A percentile compares a stretch with the other conserved stretches of the same genome.
These are phyloP conservation scores for Blastocystis sp. DNA, from an alignment of 352 stramenopile genomes.

Conservation along the genomic window DNA sequence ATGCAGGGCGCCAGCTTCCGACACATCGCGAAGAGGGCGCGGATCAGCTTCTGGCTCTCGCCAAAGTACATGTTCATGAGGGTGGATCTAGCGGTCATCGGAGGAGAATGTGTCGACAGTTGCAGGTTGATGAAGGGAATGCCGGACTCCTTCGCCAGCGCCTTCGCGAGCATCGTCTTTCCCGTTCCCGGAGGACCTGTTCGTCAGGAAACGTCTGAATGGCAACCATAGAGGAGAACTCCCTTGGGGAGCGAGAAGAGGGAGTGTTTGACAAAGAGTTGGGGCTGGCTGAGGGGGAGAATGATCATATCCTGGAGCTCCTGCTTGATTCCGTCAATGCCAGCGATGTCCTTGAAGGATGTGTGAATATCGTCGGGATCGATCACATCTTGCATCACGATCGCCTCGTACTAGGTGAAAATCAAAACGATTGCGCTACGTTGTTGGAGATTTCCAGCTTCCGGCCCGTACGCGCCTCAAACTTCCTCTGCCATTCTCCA, in stretches of 20 bases:
- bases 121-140: conserved; percentile 61
- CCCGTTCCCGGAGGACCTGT: conserved; percentile 77
- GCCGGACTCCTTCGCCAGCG: conserved; percentile 72
- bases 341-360: conserved; percentile 94
- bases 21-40: conserved; percentile 72
- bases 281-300: conserved; percentile 70
- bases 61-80: conserved; percentile 57
- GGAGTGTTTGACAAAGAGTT: conserved; percentile 71
- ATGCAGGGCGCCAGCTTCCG: conserved; percentile 76
- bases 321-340: conserved; percentile 65
- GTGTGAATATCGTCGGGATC: conserved; percentile 68
- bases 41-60: conserved; percentile 73
- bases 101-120: background rate
- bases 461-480: background rate
- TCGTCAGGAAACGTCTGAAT: background rate
- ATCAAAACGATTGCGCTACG: background rate
- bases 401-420: conserved; percentile 46
- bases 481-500: conserved; percentile 24
- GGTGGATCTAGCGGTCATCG: conserved; percentile 16
- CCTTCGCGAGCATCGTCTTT: conserved; percentile 82
- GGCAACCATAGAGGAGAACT: conserved; percentile 69
- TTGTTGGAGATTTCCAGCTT: conserved; percentile 17
- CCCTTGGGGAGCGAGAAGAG: conserved; percentile 72
- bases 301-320: conserved; percentile 77
- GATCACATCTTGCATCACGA: conserved; percentile 57